Percentiles rank a stretch among this genome's conserved stretches.
Conservation (phyloP, 805 yeast genomes). For the Tetrapisispora taiwanensis region DNA sequence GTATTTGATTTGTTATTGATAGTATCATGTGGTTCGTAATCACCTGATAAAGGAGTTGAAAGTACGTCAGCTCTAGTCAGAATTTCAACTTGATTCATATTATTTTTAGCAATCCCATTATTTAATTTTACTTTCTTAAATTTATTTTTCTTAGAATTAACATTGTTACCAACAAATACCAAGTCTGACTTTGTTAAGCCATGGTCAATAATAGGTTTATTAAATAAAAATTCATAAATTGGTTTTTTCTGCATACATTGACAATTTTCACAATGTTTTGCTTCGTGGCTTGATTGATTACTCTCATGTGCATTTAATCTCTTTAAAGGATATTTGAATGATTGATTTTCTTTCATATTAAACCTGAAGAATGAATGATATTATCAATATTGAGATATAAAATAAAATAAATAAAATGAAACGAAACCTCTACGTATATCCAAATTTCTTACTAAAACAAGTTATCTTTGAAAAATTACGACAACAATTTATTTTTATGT, state of each 20-base stretch:
- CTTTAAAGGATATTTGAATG: neutral
- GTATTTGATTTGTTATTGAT: neutral
- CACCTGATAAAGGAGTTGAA: conserved; percentile 1
- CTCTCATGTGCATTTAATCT: neutral
- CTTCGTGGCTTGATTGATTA: neutral
- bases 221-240: neutral
- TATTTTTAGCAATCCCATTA: neutral
- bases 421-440: too few relatives aligned
- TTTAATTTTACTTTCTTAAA: neutral
- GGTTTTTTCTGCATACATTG: neutral
- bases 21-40: neutral
- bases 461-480: too few relatives aligned
- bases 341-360: neutral
- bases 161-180: neutral
- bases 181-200: neutral
- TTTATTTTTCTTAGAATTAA: neutral
- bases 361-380: neutral
- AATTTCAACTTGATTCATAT: neutral
- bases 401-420: too few relatives aligned
- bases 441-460: too few relatives aligned
- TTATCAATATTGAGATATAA: too few relatives aligned
- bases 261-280: neutral
- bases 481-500: too few relatives aligned
- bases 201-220: neutral
- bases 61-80: neutral